Base-by-base conservation (phyloP, 2,329 filamentous ascomycete species). In the Cladobotryum protrusum region DNA sequence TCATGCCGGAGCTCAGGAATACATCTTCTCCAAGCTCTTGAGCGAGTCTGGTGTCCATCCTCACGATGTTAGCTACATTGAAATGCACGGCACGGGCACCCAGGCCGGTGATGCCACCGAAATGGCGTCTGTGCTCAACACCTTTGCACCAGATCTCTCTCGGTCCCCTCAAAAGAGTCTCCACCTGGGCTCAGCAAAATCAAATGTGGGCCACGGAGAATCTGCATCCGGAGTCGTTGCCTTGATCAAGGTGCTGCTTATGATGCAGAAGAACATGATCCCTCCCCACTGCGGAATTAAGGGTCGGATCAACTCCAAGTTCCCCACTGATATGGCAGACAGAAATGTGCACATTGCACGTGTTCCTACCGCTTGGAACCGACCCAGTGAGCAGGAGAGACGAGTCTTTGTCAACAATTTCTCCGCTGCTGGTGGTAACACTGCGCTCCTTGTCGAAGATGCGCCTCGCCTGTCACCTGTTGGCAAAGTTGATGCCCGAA, bases 11-110 rank as follows among this genome's bases (percentile, higher is more conserved):
- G 76, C 80, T 0, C 86, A 89, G 57, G 72, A 79, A 36, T 73
- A 73, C 52, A 67, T 87, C 3, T 86, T 78, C 60, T 75, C 75
- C 54, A 75, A 76, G 46, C 73, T 95, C 24, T 74, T 93, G 1
- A 79, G 84, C 34, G 80, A 87, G 40, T 39, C 34, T 5, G 45
- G 45, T 9, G 19, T 47, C 20, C 83, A 90, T 59, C 85, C 87
- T 2, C 77, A 82, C 47, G 85, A 89, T 55, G 78, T 95, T 43
- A 82, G 83, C 65, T 92, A 91, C 60, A 85, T 93, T 5, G 89
- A 95, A 68, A 89, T 92, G 82, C 89, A 95, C 66, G 89, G 89
- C 9, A 95, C 89, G 2, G 89, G 89, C 39, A 95, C 89, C 0
- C 87, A 92, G 65, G 88, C 87, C 37, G 89, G 89, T 54, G 89